Conservation (phyloP, 2,329 filamentous ascomycete species). For the Albophoma yamanashiensis region DNA sequence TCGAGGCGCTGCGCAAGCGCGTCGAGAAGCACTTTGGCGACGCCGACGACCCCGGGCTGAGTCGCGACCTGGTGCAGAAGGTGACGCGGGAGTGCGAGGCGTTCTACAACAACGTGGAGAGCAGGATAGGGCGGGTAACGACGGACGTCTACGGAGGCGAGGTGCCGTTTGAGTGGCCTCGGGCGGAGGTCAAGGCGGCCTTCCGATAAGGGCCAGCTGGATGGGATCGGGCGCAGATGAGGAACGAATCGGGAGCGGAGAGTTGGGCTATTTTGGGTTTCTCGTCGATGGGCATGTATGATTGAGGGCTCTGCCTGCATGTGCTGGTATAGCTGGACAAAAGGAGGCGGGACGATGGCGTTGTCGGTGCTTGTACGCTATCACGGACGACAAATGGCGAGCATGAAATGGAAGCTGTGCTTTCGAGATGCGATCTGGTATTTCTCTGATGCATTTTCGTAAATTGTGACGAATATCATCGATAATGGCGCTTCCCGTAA, state of each 20-base stretch:
- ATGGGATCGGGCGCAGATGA: not conserved
- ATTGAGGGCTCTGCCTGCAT: not conserved
- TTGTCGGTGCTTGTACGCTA: not conserved
- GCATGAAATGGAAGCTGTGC: not conserved
- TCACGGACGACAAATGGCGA: not conserved
- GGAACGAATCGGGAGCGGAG: not conserved
- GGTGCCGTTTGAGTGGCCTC: conserved; percentile 55
- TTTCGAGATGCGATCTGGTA: not conserved
- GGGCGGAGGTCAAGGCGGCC: conserved; percentile 49
- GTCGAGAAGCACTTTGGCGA: conserved; percentile 98
- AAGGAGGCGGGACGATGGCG: not conserved
- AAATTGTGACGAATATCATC: too few species aligned
- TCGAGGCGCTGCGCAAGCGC: conserved; percentile 78
- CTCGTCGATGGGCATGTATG: not conserved
- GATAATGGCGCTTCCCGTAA: too few species aligned
- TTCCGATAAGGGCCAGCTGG: conserved; percentile 26
- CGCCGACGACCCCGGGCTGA: conserved; percentile 62
- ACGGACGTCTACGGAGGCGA: conserved; percentile 56
- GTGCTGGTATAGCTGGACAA: not conserved
- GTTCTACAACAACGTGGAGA: conserved; percentile 52
- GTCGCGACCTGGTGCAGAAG: conserved; percentile 44
- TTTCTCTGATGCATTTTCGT: not conserved
- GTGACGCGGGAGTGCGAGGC: conserved; percentile 50
- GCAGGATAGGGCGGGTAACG: conserved; percentile 47
- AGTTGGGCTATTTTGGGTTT: not conserved